Evolutionary conservation across 1,284 basidiomycete genomes (phyloP).

Genomic region (Trichosporon coremiiforme): DNA sequence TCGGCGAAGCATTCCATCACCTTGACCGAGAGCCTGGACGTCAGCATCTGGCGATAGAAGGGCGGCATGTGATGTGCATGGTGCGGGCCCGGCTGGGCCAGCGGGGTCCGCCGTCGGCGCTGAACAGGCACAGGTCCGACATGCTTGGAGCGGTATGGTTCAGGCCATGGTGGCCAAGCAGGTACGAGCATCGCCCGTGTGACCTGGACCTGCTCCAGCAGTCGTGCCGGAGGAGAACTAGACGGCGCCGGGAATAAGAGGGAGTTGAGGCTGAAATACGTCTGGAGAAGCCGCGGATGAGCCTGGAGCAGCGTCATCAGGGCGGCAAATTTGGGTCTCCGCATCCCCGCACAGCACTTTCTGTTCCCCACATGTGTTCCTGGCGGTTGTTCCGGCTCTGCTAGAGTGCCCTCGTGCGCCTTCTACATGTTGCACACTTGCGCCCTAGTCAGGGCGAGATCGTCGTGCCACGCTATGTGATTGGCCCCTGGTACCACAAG

Average conservation of each 20-base stretch:
- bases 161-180: background rate
- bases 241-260: background rate
- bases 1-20: slow-evolving; percentile 48
- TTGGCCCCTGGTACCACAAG: background rate
- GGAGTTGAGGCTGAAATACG: background rate
- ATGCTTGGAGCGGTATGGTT: background rate
- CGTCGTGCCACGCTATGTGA: background rate
- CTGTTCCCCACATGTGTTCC: background rate
- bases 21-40: slow-evolving; percentile 34
- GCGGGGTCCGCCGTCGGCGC: background rate
- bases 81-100: background rate
- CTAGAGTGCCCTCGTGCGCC: background rate
- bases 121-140: background rate
- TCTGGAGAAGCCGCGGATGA: background rate
- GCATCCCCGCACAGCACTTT: too few species aligned
- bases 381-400: background rate
- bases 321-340: slow-evolving; percentile 1
- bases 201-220: background rate
- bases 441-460: background rate
- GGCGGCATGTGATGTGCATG: background rate
- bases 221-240: background rate
- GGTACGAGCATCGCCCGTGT: background rate
- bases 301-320: background rate
- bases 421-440: background rate
- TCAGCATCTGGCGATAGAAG: slow-evolving; percentile 21